Percentiles rank a stretch among this genome's conserved stretches.
Conservation (phyloP, 441 rosid species). For the Adansonia grandidieri region DNA sequence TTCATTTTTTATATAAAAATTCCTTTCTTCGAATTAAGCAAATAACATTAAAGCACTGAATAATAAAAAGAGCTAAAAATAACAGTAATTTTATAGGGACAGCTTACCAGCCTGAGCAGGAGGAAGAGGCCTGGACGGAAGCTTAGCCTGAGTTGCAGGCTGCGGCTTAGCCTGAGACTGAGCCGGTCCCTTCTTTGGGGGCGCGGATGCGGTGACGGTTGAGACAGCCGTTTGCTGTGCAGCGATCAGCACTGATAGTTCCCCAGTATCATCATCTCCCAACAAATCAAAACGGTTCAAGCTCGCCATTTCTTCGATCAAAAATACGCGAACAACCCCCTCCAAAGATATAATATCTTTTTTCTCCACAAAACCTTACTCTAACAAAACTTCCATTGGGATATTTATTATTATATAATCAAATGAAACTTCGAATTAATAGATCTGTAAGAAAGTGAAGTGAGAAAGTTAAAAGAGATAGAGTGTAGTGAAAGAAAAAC, state of each 20-base stretch:
- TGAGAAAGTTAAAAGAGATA: not conserved
- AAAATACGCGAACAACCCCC: conserved; percentile 10
- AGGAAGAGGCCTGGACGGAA: conserved; percentile 38
- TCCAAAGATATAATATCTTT: not conserved
- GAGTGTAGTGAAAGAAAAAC: conserved; percentile 30
- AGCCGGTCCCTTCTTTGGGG: conserved; percentile 20
- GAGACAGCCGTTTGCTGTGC: not conserved
- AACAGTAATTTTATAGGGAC: not conserved
- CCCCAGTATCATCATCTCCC: conserved; percentile 23
- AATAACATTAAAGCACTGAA: not conserved
- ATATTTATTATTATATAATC: not conserved
- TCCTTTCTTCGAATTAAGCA: not conserved
- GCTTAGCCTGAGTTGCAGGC: conserved; percentile 15
- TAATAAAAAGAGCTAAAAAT: not conserved
- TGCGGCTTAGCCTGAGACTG: conserved; percentile 27
- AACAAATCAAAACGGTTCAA: conserved; percentile 40
- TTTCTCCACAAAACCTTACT: too few relatives aligned
- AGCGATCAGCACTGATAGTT: conserved; percentile 4
- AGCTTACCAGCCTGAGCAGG: conserved; percentile 39
- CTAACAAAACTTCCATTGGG: conserved; percentile 35
- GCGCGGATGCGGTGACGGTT: not conserved
- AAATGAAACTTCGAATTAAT: not conserved
- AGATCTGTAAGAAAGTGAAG: conserved; percentile 37
- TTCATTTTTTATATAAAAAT: not conserved
- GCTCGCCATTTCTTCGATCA: conserved; percentile 32